Conservation (phyloP, 768 basidiomycete species). For the Phanerochaete sordida region DNA sequence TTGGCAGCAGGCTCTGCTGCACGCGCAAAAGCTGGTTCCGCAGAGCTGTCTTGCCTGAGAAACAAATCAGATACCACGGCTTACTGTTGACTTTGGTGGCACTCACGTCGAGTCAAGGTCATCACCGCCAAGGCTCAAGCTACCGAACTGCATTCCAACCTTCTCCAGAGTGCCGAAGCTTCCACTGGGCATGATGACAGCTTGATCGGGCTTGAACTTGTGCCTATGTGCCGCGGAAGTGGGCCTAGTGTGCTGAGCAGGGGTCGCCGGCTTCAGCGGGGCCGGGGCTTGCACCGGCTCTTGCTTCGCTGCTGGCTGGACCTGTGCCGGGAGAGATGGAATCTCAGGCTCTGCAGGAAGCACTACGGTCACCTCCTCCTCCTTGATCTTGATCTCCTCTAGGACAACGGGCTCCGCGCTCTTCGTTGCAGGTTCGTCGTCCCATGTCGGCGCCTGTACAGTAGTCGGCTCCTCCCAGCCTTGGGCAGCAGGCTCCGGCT, state of each 20-base stretch:
- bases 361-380: constrained; percentile 13
- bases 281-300: constrained; percentile 27
- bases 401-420: neutral
- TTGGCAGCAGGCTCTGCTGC: constrained; percentile 12
- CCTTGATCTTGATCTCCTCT: constrained; percentile 9
- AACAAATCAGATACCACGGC: no score
- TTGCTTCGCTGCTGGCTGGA: constrained; percentile 15
- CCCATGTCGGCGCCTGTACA: constrained; percentile 32
- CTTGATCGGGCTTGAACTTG: constrained; percentile 74
- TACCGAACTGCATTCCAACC: constrained; percentile 89
- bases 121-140: constrained; percentile 73
- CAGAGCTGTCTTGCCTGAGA: constrained; percentile 25
- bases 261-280: constrained; percentile 31
- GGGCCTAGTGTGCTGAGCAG: constrained; percentile 51
- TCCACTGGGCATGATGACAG: constrained; percentile 74
- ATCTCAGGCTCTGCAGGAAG: constrained; percentile 9
- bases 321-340: constrained; percentile 16
- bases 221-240: constrained; percentile 50
- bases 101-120: constrained; percentile 53
- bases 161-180: constrained; percentile 69
- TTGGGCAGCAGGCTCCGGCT: constrained; percentile 16
- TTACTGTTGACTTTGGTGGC: no score
- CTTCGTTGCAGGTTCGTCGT: constrained; percentile 28
- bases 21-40: constrained; percentile 27
- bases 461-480: constrained; percentile 37